Evolutionary conservation across 306 rosid species (phyloP).

Genomic region (Neltuma alba): DNA sequence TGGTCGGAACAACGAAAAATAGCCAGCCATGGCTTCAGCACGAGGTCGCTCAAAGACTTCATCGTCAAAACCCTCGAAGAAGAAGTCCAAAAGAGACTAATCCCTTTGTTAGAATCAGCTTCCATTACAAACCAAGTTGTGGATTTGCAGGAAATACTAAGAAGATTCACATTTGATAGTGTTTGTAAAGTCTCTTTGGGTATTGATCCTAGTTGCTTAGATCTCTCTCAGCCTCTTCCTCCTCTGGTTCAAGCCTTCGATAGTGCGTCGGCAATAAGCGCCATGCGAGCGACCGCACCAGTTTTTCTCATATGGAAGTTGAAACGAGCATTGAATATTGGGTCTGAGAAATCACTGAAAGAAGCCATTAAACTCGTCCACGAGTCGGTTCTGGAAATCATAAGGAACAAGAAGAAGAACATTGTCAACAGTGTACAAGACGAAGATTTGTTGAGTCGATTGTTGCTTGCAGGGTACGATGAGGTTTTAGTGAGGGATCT

Average conservation of each 20-base stretch:
- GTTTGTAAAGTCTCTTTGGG: slow-evolving; percentile 72
- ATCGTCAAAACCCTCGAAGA: slow-evolving; percentile 56
- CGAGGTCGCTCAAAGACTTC: slow-evolving; percentile 54
- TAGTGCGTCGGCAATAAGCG: slow-evolving; percentile 62
- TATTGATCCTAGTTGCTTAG: slow-evolving; percentile 55
- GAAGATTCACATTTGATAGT: slow-evolving; percentile 69
- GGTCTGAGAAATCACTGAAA: slow-evolving; percentile 65
- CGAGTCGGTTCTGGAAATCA: slow-evolving; percentile 48
- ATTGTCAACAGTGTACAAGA: not conserved
- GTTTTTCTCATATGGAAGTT: slow-evolving; percentile 60
- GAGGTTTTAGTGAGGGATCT: slow-evolving; percentile 70
- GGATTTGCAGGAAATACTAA: slow-evolving; percentile 73
- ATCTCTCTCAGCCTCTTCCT: slow-evolving; percentile 46
- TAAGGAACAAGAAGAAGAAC: slow-evolving; percentile 39
- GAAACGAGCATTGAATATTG: slow-evolving; percentile 54
- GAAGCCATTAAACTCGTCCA: slow-evolving; percentile 50
- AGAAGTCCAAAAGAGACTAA: slow-evolving; percentile 53
- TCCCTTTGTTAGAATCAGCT: slow-evolving; percentile 58
- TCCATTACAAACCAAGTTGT: slow-evolving; percentile 38
- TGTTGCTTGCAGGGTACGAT: slow-evolving; percentile 51
- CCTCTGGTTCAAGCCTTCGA: slow-evolving; percentile 59
- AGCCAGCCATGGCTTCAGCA: slow-evolving; percentile 75
- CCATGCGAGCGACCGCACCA: slow-evolving; percentile 54
- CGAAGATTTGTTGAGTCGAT: slow-evolving; percentile 53
- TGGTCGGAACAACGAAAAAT: slow-evolving; percentile 75